A percentile compares a stretch with the other conserved stretches of the same genome.
These are phyloP conservation scores for Coniochaeta sp. DNA, from an alignment of 2,329 filamentous ascomycete genomes.

Conservation along the genomic window DNA sequence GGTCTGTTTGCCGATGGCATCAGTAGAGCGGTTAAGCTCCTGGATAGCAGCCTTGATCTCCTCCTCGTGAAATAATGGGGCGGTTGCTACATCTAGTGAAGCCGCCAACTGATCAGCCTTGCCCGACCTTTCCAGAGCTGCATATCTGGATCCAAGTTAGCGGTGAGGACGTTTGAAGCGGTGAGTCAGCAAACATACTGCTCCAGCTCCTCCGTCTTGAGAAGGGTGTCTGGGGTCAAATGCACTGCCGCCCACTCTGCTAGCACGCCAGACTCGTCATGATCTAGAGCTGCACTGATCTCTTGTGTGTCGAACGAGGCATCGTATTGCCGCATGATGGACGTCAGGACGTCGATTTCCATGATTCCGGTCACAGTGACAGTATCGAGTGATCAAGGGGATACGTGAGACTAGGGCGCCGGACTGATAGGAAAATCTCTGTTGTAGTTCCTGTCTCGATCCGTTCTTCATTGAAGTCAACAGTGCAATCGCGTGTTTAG, in stretches of 20 bases:
- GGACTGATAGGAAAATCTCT: no score
- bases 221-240: conserved; percentile 41
- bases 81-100: conserved; percentile 35
- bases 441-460: no score
- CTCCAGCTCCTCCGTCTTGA: conserved; percentile 46
- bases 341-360: conserved; percentile 20
- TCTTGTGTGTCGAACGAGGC: conserved; percentile 25
- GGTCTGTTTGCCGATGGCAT: conserved; percentile 56
- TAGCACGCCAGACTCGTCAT: conserved; percentile 27
- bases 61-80: conserved; percentile 48
- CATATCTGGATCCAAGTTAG: conserved; percentile 35
- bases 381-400: no score
- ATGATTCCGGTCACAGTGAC: conserved; percentile 7
- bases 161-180: neutral
- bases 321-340: conserved; percentile 23
- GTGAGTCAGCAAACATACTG: conserved; percentile 31
- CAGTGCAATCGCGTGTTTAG: no score
- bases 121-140: conserved; percentile 39
- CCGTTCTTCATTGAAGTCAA: no score
- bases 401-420: no score
- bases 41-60: conserved; percentile 56
- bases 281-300: conserved; percentile 20
- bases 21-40: conserved; percentile 58
- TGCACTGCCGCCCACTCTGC: conserved; percentile 42
- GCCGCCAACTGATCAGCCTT: conserved; percentile 38